Evolutionary conservation across 1,139 yeast genomes (phyloP).

Genomic region (Insectozyma bohioensis): DNA sequence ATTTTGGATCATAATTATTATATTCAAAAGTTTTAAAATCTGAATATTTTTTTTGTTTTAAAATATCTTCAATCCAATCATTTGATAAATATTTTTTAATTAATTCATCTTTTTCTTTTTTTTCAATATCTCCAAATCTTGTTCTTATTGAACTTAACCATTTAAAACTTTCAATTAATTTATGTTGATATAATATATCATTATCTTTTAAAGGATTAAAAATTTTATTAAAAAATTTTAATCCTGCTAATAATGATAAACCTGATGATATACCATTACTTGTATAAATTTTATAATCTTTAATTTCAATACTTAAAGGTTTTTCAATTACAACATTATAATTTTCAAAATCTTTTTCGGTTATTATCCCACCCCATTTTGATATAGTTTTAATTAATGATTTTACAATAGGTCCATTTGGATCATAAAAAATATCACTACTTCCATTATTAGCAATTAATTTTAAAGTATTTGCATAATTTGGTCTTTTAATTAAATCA

Average conservation of each 20-base stretch:
- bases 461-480: constrained; percentile 65
- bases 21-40: constrained; percentile 62
- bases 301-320: constrained; percentile 51
- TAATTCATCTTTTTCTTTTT: constrained; percentile 22
- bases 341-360: constrained; percentile 58
- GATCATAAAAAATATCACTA: constrained; percentile 77
- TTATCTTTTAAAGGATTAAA: constrained; percentile 19
- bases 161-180: constrained; percentile 82
- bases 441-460: constrained; percentile 74
- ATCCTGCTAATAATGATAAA: constrained; percentile 73
- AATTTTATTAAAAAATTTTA: constrained; percentile 55
- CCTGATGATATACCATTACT: constrained; percentile 85
- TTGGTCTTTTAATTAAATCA: constrained; percentile 58
- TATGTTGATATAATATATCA: constrained; percentile 53
- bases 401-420: constrained; percentile 69
- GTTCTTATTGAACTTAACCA: constrained; percentile 90
- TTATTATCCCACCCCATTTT: constrained; percentile 60
- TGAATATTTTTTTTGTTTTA: constrained; percentile 43
- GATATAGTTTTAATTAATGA: constrained; percentile 47
- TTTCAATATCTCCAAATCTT: constrained; percentile 65
- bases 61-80: constrained; percentile 58
- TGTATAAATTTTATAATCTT: constrained; percentile 57
- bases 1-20: constrained; percentile 76
- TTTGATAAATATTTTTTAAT: constrained; percentile 29
- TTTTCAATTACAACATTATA: constrained; percentile 57